Conservation (phyloP, 306 rosid genomes). For the Trifolium pratense region DNA sequence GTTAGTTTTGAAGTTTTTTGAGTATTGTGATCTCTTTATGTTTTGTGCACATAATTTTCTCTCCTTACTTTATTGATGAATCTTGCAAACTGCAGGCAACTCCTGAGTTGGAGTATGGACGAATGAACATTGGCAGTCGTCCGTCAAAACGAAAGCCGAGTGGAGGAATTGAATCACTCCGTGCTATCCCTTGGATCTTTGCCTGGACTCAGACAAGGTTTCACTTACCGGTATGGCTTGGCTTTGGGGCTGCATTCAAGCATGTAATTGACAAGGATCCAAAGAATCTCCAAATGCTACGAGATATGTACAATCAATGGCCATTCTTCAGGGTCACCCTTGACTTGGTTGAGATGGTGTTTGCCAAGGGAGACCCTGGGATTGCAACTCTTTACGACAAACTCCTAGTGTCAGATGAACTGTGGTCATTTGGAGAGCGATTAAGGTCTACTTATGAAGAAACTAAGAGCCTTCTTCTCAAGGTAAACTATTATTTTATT, state of each 20-base stretch:
- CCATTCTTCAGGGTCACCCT: conserved; percentile 98
- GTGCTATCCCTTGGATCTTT: conserved; percentile 99
- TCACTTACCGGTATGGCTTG: conserved; percentile 98
- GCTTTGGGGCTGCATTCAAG: conserved; percentile 92
- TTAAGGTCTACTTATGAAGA: conserved; percentile 73
- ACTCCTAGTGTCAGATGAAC: conserved; percentile 83
- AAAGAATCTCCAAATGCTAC: conserved; percentile 83
- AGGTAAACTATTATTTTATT: conserved; percentile 48
- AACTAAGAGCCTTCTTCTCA: conserved; percentile 78
- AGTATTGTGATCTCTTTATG: neutral
- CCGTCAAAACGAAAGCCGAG: conserved; percentile 97
- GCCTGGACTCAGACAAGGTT: conserved; percentile 99
- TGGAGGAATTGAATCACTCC: conserved; percentile 97
- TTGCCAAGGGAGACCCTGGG: conserved; percentile 98
- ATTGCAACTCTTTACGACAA: conserved; percentile 86
- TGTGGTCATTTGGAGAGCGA: conserved; percentile 70
- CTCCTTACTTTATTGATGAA: conserved; percentile 31
- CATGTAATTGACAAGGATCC: conserved; percentile 73
- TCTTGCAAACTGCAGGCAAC: conserved; percentile 72
- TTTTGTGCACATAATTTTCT: neutral
- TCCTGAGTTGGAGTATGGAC: conserved; percentile 94
- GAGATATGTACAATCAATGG: conserved; percentile 91
- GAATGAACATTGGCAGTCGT: conserved; percentile 99
- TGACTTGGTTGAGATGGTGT: conserved; percentile 97
- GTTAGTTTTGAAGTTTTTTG: neutral